These are phyloP conservation scores for Fusarium neocosmosporiellum DNA, from an alignment of 2,329 filamentous ascomycete species.

Conservation along the genomic window DNA sequence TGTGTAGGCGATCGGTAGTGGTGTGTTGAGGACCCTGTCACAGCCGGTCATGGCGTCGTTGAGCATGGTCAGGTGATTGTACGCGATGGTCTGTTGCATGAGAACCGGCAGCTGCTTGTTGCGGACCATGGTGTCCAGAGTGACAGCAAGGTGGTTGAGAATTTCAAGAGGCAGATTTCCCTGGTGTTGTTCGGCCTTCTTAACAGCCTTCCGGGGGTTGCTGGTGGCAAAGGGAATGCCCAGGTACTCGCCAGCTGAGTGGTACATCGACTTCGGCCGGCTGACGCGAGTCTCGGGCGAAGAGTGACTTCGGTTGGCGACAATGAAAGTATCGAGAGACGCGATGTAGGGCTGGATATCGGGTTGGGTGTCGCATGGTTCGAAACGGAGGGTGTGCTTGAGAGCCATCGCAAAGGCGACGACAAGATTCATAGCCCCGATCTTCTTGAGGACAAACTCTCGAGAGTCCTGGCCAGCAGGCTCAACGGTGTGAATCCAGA, in stretches of 20 bases:
- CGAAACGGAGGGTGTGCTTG: constrained; percentile 86
- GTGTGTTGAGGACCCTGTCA: constrained; percentile 84
- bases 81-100: constrained; percentile 70
- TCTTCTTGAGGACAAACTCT: constrained; percentile 75
- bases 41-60: constrained; percentile 79
- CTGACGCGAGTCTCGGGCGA: constrained; percentile 46
- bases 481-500: constrained; percentile 83
- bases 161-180: constrained; percentile 87
- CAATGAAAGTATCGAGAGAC: constrained; percentile 77
- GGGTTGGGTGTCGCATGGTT: constrained; percentile 81
- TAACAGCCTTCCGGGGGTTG: constrained; percentile 82
- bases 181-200: constrained; percentile 76
- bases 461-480: constrained; percentile 64
- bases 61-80: constrained; percentile 70
- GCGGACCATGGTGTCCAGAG: constrained; percentile 70
- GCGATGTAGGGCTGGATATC: constrained; percentile 77
- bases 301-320: constrained; percentile 60
- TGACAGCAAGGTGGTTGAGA: constrained; percentile 75
- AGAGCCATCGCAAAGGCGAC: constrained; percentile 79
- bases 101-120: constrained; percentile 66
- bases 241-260: constrained; percentile 76
- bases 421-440: constrained; percentile 81
- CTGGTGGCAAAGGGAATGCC: constrained; percentile 80
- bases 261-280: constrained; percentile 65
- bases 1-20: constrained; percentile 82